Base-by-base conservation (phyloP, 2,329 filamentous ascomycete species). In the Phaeoacremonium minimum region DNA sequence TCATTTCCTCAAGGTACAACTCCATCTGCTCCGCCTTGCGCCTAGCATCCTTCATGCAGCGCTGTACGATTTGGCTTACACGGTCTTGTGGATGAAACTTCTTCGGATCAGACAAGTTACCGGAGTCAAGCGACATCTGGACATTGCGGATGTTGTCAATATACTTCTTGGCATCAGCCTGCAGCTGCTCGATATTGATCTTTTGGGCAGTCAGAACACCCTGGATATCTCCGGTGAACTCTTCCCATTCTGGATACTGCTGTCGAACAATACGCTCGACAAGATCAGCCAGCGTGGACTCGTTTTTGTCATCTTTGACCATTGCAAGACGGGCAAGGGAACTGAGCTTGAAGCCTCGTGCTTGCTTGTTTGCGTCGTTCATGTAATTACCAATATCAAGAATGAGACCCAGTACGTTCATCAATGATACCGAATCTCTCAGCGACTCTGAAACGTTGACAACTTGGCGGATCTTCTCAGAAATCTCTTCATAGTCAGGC, bases 281-380 rank as follows among this genome's bases (percentile, higher is more conserved):
- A 30, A 97, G 77, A 61, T 98, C 93, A 38, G 91, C 89, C 56
- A 98, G 85, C 1, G 89, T 96, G 2, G 88, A 91, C 61, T 97
- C 86, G 61, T 98, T 98, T 75, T 96, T 96, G 69, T 95, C 89
- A 57, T 98, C 93, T 67, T 98, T 98, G 55, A 97, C 87, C 90
- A 98, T 97, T 43, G 85, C 90, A 37, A 98, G 71, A 37, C 93
- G 82, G 18, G 87, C 87, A 33, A 98, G 80, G 6, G 93, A 96
- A 55, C 89, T 93, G 12, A 98, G 79, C 69, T 98, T 98, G 82
- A 98, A 98, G 44, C 93, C 93, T 40, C 85, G 87, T 4, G 93
- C 93, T 65, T 97, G 93, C 68, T 98, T 98, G 67, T 96, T 97
- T 37, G 90, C 85, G 57, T 97, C 93, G 70, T 98, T 98, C 93